Conservation (phyloP, 148 eudicot species). For the Rhododendron molle region DNA sequence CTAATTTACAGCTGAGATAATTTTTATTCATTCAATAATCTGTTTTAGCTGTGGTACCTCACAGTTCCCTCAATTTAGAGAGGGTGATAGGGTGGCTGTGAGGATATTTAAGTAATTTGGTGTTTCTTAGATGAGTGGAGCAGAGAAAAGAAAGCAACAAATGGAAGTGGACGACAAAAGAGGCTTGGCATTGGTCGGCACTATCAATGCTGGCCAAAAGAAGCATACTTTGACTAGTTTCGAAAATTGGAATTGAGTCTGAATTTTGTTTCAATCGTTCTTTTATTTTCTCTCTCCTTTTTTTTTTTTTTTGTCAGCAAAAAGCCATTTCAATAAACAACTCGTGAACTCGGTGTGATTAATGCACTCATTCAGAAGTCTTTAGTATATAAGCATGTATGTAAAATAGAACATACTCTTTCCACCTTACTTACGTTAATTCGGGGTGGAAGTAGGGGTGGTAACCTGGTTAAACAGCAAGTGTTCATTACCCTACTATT, state of each 20-base stretch:
- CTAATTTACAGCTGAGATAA: not conserved
- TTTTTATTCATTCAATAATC: not conserved
- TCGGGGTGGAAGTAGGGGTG: not conserved
- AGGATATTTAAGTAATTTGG: not conserved
- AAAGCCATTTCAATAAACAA: not conserved
- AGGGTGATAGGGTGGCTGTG: not conserved
- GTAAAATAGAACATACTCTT: not conserved
- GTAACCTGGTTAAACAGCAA: not conserved
- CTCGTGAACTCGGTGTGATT: not conserved
- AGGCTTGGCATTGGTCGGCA: not conserved
- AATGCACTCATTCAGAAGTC: not conserved
- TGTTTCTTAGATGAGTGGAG: not conserved
- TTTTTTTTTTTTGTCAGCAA: not conserved
- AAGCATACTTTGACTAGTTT: not conserved
- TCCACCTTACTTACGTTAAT: not conserved
- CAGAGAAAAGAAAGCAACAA: conserved; percentile 4
- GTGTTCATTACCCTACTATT: not conserved
- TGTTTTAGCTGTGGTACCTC: not conserved
- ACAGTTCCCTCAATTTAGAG: not conserved
- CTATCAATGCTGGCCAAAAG: conserved; percentile 2
- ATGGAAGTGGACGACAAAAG: conserved; percentile 14
- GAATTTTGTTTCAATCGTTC: not conserved
- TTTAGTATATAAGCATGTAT: not conserved
- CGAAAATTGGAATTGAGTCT: not conserved
- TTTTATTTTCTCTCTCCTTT: too few species aligned